Percentiles rank a stretch among this genome's conserved stretches.
Conservation (phyloP, 2,329 filamentous ascomycete species). For the Periconia macrospinosa region DNA sequence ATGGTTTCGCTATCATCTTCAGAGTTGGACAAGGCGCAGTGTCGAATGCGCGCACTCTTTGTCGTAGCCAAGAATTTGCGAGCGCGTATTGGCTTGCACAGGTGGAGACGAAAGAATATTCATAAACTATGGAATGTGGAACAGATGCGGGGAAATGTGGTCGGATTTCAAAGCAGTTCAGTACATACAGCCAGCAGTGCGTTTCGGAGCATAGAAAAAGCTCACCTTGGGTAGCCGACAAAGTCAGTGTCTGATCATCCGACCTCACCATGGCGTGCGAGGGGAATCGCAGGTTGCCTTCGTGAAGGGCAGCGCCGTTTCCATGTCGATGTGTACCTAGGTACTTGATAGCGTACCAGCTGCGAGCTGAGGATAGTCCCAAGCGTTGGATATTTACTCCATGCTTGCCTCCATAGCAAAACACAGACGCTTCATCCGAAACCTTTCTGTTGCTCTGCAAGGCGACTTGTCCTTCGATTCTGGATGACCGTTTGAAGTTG, state of each 20-base stretch:
- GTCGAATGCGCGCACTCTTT: neutral
- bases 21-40: neutral
- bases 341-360: conserved; percentile 65
- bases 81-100: neutral
- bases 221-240: conserved; percentile 33
- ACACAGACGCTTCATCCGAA: conserved; percentile 50
- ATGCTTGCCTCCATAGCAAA: conserved; percentile 74
- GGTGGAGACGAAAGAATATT: conserved; percentile 3
- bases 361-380: conserved; percentile 51
- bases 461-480: conserved; percentile 32
- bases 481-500: conserved; percentile 28
- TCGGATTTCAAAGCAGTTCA: conserved; percentile 20
- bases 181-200: conserved; percentile 27
- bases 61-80: neutral
- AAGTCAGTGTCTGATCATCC: conserved; percentile 29
- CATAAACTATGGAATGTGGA: conserved; percentile 1
- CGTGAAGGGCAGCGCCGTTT: conserved; percentile 58
- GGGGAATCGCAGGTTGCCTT: conserved; percentile 35
- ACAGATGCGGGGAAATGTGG: conserved; percentile 12
- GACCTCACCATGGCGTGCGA: conserved; percentile 35
- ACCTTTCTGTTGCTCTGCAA: conserved; percentile 44
- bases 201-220: conserved; percentile 26
- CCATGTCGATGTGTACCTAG: conserved; percentile 63
- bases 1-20: neutral
- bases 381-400: conserved; percentile 47